Percentiles rank a stretch among this genome's conserved stretches.
Evolutionary conservation across 192 early-diverging fungal species (phyloP).

Genomic region (Entomortierella chlamydospora): DNA sequence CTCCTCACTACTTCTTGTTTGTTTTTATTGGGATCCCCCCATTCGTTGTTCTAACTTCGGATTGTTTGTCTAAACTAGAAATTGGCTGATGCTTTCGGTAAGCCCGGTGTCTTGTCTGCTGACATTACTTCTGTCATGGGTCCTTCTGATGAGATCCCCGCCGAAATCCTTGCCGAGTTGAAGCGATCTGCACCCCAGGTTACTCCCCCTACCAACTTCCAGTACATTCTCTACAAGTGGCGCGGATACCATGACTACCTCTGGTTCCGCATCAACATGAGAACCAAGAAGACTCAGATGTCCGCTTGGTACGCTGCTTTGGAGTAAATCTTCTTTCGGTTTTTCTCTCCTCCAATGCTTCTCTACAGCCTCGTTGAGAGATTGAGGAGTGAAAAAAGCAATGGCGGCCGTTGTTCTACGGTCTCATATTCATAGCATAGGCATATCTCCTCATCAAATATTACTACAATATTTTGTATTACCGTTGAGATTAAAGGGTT

Average conservation of each 20-base stretch:
- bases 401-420: too few species aligned
- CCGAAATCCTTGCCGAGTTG: constrained; percentile 4
- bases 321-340: constrained; percentile 7
- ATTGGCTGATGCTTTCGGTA: constrained; percentile 1
- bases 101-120: neutral
- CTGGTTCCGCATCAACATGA: constrained; percentile 26
- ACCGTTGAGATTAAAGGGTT: too few species aligned
- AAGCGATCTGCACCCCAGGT: constrained; percentile 4
- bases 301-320: constrained; percentile 18
- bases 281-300: neutral
- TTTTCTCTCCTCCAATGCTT: too few species aligned
- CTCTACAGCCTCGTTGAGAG: too few species aligned
- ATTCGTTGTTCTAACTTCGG: neutral
- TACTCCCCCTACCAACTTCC: constrained; percentile 13
- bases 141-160: constrained; percentile 13
- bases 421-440: too few species aligned
- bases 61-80: too few species aligned
- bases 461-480: too few species aligned
- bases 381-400: too few species aligned
- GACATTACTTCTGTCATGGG: constrained; percentile 19
- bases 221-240: constrained; percentile 30
- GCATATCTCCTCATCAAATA: too few species aligned
- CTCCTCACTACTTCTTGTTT: neutral
- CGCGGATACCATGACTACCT: constrained; percentile 35
- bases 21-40: neutral